Conservation (phyloP, 2,329 filamentous ascomycete genomes). For the Leptographium procerum region DNA sequence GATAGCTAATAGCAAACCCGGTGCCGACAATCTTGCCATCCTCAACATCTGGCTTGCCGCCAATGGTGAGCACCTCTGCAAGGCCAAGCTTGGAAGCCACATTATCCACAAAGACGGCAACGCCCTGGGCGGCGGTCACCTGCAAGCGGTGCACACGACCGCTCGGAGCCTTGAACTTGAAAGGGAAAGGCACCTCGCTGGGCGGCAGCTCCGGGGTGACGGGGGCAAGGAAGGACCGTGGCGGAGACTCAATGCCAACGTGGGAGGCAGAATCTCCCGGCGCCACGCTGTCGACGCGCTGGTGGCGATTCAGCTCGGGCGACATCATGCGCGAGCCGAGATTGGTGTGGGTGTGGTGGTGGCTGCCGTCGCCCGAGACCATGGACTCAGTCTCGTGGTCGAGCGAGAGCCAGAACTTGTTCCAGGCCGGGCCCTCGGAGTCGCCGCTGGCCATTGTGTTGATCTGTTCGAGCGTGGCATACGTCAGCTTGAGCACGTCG, state of each 20-base stretch:
- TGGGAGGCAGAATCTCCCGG: slow-evolving; percentile 94
- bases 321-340: slow-evolving; percentile 62
- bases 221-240: slow-evolving; percentile 48
- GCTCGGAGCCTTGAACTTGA: slow-evolving; percentile 98
- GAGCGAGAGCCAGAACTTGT: slow-evolving; percentile 98
- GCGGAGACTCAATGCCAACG: slow-evolving; percentile 67
- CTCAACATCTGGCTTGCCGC: slow-evolving; percentile 65
- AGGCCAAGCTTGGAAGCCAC: slow-evolving; percentile 74
- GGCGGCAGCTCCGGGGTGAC: slow-evolving; percentile 38
- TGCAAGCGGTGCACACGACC: slow-evolving; percentile 90
- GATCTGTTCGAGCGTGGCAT: slow-evolving; percentile 94
- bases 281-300: slow-evolving; percentile 66
- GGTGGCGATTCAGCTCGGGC: slow-evolving; percentile 44
- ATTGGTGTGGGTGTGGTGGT: slow-evolving; percentile 46
- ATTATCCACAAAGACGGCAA: slow-evolving; percentile 64
- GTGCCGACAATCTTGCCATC: slow-evolving; percentile 68
- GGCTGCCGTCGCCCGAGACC: slow-evolving; percentile 82
- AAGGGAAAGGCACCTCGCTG: slow-evolving; percentile 75
- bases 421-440: slow-evolving; percentile 93
- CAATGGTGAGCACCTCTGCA: slow-evolving; percentile 66
- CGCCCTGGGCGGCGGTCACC: slow-evolving; percentile 66
- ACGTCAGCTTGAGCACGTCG: slow-evolving; percentile 94
- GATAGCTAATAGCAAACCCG: slow-evolving; percentile 87
- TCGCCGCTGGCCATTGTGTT: slow-evolving; percentile 87
- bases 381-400: slow-evolving; percentile 92